Base-by-base conservation (phyloP, 768 basidiomycete genomes). In the Trametes cinnabarina region DNA sequence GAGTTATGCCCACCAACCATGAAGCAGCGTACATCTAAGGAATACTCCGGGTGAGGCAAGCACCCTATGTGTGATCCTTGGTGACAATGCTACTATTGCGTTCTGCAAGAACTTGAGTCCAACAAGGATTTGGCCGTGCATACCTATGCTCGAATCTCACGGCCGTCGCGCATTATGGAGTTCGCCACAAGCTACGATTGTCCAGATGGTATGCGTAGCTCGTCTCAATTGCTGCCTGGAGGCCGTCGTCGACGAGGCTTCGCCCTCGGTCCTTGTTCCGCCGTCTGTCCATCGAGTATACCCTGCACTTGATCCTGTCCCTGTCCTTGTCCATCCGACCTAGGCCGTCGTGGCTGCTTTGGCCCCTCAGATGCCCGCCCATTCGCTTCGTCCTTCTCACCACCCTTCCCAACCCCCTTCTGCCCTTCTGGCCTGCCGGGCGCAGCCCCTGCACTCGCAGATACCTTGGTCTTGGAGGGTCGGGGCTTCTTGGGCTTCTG, bases 401-500 rank as follows among this genome's bases (percentile, higher is more conserved):
- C 40, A 15, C 39, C 26, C 46, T 47, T 47, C 46, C n/a, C n/a
- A n/a, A n/a, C n/a, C n/a, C n/a, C n/a, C n/a, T n/a, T n/a, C n/a
- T 41, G 25, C 44, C n/a, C 57, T 4, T 26, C 50, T 9, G 40
- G 34, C 34, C 14, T 41, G 4, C 26, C 41, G 20, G 42, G 32
- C 7, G 42, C 41, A 46, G 19, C 42, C 8, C 7, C 30, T 6
- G 8, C 46, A 39, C 22, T n/a, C 20, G 22, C 44, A 22, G 30
- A 25, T 4, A 34, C 37, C 11, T 35, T 41, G 46, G 22, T 23
- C 51, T 49, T 57, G 47, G 55, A 43, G 47, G 54, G 41, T 44
- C 48, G 44, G 35, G 61, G 3, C 58, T 60, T 62, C 55, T 55
- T 53, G 2, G 49, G 42, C 37, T 44, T 47, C 51, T 47, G 46